A percentile compares a stretch with the other conserved stretches of the same genome.
Conservation (phyloP, 768 basidiomycete genomes). For the Pisolithus orientalis region DNA sequence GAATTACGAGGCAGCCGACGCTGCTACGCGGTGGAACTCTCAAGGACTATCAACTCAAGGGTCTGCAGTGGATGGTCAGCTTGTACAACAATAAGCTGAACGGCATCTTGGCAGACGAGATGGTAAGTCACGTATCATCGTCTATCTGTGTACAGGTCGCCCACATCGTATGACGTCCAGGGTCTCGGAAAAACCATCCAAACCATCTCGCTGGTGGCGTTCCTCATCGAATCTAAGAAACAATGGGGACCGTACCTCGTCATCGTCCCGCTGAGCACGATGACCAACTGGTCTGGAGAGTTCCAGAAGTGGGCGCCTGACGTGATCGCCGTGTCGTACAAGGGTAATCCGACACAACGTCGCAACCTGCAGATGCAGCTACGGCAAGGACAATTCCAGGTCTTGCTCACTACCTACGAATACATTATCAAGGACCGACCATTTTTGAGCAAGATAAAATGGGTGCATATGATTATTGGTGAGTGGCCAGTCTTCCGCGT, state of each 20-base stretch:
- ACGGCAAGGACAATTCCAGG: constrained; percentile 80
- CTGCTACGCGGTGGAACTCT: constrained; percentile 83
- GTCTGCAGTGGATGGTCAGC: constrained; percentile 97
- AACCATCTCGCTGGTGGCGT: constrained; percentile 90
- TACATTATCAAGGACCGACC: constrained; percentile 98
- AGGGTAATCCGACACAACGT: constrained; percentile 83
- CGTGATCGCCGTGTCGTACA: constrained; percentile 78
- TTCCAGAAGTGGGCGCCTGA: constrained; percentile 95
- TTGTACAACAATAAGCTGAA: constrained; percentile 95
- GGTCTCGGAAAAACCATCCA: constrained; percentile 96
- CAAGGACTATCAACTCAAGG: constrained; percentile 94
- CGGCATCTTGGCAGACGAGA: constrained; percentile 92
- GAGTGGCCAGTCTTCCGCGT: constrained; percentile 10
- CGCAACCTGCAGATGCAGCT: constrained; percentile 73
- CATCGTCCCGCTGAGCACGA: constrained; percentile 91
- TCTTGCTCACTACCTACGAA: constrained; percentile 90
- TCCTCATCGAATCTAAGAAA: constrained; percentile 86
- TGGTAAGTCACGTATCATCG: constrained; percentile 43
- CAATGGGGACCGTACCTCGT: constrained; percentile 94
- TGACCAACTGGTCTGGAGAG: constrained; percentile 96
- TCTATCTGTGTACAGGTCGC: constrained; percentile 1
- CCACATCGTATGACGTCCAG: constrained; percentile 29
- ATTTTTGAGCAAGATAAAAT: constrained; percentile 81
- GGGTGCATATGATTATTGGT: constrained; percentile 98
- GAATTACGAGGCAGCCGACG: constrained; percentile 61